phyloP scores from a whole-genome alignment of 108 stramenopile genomes.

The Asterionellopsis glacialis region DNA sequence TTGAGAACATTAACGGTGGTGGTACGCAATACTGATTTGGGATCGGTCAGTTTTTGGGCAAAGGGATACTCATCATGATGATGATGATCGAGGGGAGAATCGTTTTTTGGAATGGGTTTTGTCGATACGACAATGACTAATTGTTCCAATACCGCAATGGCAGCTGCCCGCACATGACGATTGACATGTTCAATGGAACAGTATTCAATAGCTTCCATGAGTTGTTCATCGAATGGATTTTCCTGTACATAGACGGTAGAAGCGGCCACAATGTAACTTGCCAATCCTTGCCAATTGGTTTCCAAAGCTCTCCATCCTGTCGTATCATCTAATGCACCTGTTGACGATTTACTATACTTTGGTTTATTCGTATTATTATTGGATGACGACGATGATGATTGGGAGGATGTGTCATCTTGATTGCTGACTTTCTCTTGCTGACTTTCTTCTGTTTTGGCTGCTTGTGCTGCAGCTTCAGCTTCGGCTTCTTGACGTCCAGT shows the following conservation, averaged over 20 bases:
- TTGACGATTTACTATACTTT: slow-evolving; percentile 52
- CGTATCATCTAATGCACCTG: slow-evolving; percentile 92
- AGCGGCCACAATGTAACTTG: slow-evolving; percentile 67
- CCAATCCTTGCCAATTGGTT: slow-evolving; percentile 89
- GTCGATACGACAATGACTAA: slow-evolving; percentile 40
- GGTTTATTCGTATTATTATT: neutral
- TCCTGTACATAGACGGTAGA: slow-evolving; percentile 27
- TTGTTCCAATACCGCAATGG: slow-evolving; percentile 80
- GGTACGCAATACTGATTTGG: slow-evolving; percentile 18
- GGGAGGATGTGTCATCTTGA: neutral
- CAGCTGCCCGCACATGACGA: slow-evolving; percentile 93
- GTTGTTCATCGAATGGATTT: slow-evolving; percentile 2
- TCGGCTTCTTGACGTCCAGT: slow-evolving; percentile 37
- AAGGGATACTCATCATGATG: slow-evolving; percentile 23
- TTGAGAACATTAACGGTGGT: slow-evolving; percentile 45
- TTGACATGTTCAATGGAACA: slow-evolving; percentile 83
- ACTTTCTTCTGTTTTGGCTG: too few species aligned
- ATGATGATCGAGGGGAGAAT: too few species aligned
- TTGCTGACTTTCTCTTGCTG: slow-evolving; percentile 17
- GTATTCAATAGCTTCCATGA: slow-evolving; percentile 41
- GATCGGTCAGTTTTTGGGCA: slow-evolving; percentile 6
- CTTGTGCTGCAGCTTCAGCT: too few species aligned
- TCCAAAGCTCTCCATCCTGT: slow-evolving; percentile 97
- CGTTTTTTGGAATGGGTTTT: too few species aligned
- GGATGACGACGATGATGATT: neutral